Evolutionary conservation across 2,329 filamentous ascomycete genomes (phyloP), one percentile per base, ranked within the genome.

Genomic region (Meredithiella fracta): DNA sequence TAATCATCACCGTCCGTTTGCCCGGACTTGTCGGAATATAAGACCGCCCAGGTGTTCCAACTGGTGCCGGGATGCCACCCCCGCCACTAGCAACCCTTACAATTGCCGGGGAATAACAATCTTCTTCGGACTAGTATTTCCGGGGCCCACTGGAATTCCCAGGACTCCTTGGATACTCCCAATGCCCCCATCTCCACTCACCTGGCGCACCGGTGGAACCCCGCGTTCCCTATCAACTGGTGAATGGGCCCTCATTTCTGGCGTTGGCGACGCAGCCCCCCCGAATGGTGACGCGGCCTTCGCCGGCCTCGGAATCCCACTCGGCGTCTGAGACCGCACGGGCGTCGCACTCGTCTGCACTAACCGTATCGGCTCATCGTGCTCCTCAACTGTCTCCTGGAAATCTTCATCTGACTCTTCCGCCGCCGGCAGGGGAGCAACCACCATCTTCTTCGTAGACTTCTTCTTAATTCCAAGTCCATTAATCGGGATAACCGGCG

Each of bases 291-390:
- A 49, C 5, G 44, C 23, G 8, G 44, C 23, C 22, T 22, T 49
- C n/a, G 3, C 8, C 2, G 34, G 50, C 23, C 50, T 22, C 17
- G 50, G 50, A 23, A 52, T 52, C 3, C 50, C 50, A 22, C 25
- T 34, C 23, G 50, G 50, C 17, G 50, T 52, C 7, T 52, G 29
- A 14, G 68, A 59, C 14, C 66, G 62, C 54, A 62, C 64, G 31
- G 63, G 38, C 20, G 49, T 52, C 26, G 49, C 37, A n/a, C 22
- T 20, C 26, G 25, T 15, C 20, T 53, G 55, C 14, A 56, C 29
- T 20, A 51, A 25, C 20, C 17, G 59, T 5, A 56, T 15, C 11
- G 59, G 53, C 51, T 58, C 59, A 26, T 55, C n/a, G 56, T 59
- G 26, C 14, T 59, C 49, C 22, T 51, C 56, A n/a, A 44, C 49